Percentiles rank a stretch among this genome's conserved stretches.
Evolutionary conservation across 345 rosid species (phyloP).

Genomic region (Populus ilicifolia): DNA sequence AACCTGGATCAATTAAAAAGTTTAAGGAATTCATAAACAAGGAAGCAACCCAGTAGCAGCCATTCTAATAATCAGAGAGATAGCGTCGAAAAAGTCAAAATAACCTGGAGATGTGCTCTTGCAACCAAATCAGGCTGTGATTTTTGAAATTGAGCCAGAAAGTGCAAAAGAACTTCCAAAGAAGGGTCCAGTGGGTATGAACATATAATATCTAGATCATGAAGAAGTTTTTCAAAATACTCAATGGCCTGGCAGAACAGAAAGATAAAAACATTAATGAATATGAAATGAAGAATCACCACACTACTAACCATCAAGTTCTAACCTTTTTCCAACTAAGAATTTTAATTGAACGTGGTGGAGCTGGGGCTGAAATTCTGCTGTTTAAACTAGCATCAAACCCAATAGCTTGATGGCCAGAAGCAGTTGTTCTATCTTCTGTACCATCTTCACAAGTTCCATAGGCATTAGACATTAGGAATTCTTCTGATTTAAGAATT

Average conservation of each 20-base stretch:
- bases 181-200: conserved; percentile 63
- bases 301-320: conserved; percentile 8
- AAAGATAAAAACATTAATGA: conserved; percentile 19
- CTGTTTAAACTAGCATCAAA: conserved; percentile 85
- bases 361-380: conserved; percentile 88
- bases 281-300: conserved; percentile 1
- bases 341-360: conserved; percentile 87
- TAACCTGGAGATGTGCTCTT: conserved; percentile 96
- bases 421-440: conserved; percentile 80
- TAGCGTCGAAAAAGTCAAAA: not conserved
- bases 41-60: not conserved
- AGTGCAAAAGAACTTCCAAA: conserved; percentile 65
- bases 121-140: conserved; percentile 87
- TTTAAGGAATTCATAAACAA: not conserved
- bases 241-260: conserved; percentile 64
- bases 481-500: conserved; percentile 50
- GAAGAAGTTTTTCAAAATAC: conserved; percentile 89
- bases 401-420: conserved; percentile 74
- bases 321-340: conserved; percentile 83
- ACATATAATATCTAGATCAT: conserved; percentile 73
- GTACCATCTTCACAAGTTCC: conserved; percentile 36
- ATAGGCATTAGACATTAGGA: conserved; percentile 35
- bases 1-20: not conserved
- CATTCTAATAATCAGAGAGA: not conserved
- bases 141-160: conserved; percentile 81